Evolutionary conservation across 164 flowering plant species (phyloP).

Genomic region (Vitis labrusca): DNA sequence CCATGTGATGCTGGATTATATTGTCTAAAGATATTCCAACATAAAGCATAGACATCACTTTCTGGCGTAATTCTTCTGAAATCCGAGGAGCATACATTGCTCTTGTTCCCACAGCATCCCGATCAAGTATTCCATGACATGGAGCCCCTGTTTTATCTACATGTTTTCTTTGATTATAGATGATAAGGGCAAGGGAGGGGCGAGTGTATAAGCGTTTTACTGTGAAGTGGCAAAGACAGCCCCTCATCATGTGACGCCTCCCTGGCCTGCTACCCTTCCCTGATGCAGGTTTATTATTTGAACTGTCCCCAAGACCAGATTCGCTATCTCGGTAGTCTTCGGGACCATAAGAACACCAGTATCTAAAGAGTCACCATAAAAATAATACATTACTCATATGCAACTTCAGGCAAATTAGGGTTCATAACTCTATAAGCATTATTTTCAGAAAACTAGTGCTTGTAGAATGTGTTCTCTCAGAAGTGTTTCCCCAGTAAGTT

Average conservation of each 20-base stretch:
- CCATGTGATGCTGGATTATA: slow-evolving; percentile 48
- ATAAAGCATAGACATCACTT: slow-evolving; percentile 56
- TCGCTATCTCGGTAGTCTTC: slow-evolving; percentile 58
- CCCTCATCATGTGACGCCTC: slow-evolving; percentile 67
- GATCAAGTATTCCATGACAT: slow-evolving; percentile 60
- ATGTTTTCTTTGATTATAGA: slow-evolving; percentile 53
- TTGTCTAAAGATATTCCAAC: slow-evolving; percentile 48
- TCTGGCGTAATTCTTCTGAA: slow-evolving; percentile 52
- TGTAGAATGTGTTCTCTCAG: too few species aligned
- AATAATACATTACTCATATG: not conserved
- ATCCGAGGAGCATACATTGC: slow-evolving; percentile 64
- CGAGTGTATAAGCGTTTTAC: slow-evolving; percentile 60
- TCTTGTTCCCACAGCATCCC: slow-evolving; percentile 57
- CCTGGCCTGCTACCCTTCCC: slow-evolving; percentile 68
- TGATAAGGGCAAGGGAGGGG: slow-evolving; percentile 55
- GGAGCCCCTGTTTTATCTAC: slow-evolving; percentile 53
- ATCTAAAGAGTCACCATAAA: slow-evolving; percentile 29
- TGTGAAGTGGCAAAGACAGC: slow-evolving; percentile 65
- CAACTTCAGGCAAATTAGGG: not conserved
- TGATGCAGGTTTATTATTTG: slow-evolving; percentile 41
- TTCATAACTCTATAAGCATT: too few species aligned
- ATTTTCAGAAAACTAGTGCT: too few species aligned
- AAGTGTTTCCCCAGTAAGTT: too few species aligned
- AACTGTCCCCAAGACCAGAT: slow-evolving; percentile 28
- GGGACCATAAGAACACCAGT: slow-evolving; percentile 72